Base-by-base conservation (phyloP, 2,329 filamentous ascomycete species). In the Dothiorella sarmentorum region DNA sequence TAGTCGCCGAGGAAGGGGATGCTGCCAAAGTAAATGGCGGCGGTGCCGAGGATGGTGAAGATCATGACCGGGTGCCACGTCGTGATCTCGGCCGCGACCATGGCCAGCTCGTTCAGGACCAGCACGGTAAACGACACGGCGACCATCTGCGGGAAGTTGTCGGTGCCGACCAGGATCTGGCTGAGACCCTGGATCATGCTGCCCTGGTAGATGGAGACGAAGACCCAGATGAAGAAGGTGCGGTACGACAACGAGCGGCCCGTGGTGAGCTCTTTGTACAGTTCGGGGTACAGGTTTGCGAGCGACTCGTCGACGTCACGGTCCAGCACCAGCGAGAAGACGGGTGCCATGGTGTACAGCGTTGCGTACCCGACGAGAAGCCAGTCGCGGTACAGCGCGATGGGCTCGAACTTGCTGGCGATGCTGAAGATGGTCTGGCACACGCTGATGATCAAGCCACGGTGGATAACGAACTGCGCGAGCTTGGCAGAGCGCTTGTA, bases 341-440 rank as follows among this genome's bases (percentile, higher is more conserved):
- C 94, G 0, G 94, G 94, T 15, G 85, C 82, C 72, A 95, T 96
- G 15, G 94, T 99, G 76, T 99, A 99, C 4, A 97, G 82, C 0
- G 94, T 99, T 0, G 92, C 91, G 70, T 99, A 99, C 47, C 94
- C 94, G 11, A 99, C 94, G 63, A 99, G 84, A 13, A 99, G 83
- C 92, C 93, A 99, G 71, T 97, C 91, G 77, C 87, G 91, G 80
- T 97, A 99, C 7, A 99, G 78, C 27, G 93, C 94, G 66, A 96
- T 91, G 0, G 94, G 95, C 71, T 97, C 91, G 70, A 97, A 97
- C 61, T 88, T 85, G 60, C 90, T 88, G 5, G 93, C 92, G 62
- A 97, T 95, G 71, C 90, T 95, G 78, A 93, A 99, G 82, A 99
- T 91, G 0, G 94, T 97, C 76, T 99, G 94, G 67, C 92, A 97